Base-by-base conservation (phyloP, 495 filamentous ascomycete species). In the Hypoxylon fuscum region DNA sequence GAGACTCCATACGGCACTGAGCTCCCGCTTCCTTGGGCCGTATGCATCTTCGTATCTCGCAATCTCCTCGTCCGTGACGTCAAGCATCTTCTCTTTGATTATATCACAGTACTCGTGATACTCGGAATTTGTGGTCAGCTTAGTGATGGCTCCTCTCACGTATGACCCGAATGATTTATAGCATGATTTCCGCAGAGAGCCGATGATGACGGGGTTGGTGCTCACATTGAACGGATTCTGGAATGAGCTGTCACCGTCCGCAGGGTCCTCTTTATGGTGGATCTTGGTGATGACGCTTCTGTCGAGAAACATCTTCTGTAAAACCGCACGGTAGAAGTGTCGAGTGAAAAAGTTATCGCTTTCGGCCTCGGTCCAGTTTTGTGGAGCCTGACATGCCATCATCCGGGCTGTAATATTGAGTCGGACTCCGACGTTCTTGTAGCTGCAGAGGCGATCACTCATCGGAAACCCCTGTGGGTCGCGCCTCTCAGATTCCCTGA, bases 331-430 rank as follows among this genome's bases (percentile, higher is more conserved):
- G 77, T 91, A 98, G 75, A 93, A 97, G 69, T 98, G 95, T 4
- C 95, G 83, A 1, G 88, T 95, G 77, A 98, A 97, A 77, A 97
- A 98, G 2, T 76, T 77, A 23, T 92, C 90, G 72, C 90, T 95
- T 40, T 96, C 91, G 17, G 80, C 79, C 11, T 77, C 73, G 7
- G 88, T 90, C 95, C 95, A 98, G 72, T 98, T 98, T 40, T 88
- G 81, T 0, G 94, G 93, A 1, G 95, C 95, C 76, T 98, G 95
- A 11, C 94, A 90, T 27, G 92, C 93, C 95, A 97, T 96, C 85
- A 96, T 95, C 21, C 96, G 83, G 0, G 95, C 92, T 0, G 95
- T 98, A 68, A 98, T 96, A 71, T 98, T 98, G 54, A 98, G 81
- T 21, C 90, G 83, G 42, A 96, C 77, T 14, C 92, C 93, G 25